These are phyloP conservation scores for Posidonia oceanica DNA, from an alignment of 116 monocot species.

Conservation along the genomic window DNA sequence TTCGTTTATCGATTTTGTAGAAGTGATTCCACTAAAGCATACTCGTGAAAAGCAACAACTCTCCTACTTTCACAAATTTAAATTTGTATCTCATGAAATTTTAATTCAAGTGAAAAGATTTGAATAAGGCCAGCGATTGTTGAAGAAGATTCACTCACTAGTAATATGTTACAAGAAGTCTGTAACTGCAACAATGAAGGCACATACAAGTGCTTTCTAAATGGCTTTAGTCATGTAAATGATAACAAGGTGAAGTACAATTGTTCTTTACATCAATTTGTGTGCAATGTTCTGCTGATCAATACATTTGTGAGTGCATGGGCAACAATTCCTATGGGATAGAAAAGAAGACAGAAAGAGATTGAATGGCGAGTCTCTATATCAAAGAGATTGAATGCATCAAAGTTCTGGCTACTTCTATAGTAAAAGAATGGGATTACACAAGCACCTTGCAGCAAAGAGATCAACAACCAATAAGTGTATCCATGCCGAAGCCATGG, in stretches of 20 bases:
- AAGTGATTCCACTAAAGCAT: too few relatives aligned
- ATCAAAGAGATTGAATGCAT: conserved; percentile 54
- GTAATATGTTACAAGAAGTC: too few relatives aligned
- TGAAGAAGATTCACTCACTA: too few relatives aligned
- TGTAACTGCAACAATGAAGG: background rate
- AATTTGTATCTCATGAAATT: too few relatives aligned
- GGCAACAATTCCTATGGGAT: conserved; percentile 61
- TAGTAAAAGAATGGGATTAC: background rate
- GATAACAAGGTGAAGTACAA: background rate
- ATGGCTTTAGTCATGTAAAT: background rate
- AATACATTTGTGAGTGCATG: conserved; percentile 69
- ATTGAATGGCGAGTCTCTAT: conserved; percentile 83
- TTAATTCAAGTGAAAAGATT: too few relatives aligned
- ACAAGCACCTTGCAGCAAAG: conserved; percentile 72
- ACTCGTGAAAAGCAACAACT: too few relatives aligned
- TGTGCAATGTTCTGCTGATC: conserved; percentile 2
- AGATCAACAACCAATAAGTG: conserved; percentile 88
- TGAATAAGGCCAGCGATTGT: too few relatives aligned
- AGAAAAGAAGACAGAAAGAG: conserved; percentile 77
- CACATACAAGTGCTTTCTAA: background rate
- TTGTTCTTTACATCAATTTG: background rate
- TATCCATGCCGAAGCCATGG: conserved; percentile 83
- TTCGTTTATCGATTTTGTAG: too few relatives aligned
- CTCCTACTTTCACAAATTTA: too few relatives aligned
- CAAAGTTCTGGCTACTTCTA: conserved; percentile 12